A percentile compares a stretch with the other conserved stretches of the same genome.
phyloP scores from a whole-genome alignment of 768 basidiomycete species.

The Tephrocybe sp. region DNA sequence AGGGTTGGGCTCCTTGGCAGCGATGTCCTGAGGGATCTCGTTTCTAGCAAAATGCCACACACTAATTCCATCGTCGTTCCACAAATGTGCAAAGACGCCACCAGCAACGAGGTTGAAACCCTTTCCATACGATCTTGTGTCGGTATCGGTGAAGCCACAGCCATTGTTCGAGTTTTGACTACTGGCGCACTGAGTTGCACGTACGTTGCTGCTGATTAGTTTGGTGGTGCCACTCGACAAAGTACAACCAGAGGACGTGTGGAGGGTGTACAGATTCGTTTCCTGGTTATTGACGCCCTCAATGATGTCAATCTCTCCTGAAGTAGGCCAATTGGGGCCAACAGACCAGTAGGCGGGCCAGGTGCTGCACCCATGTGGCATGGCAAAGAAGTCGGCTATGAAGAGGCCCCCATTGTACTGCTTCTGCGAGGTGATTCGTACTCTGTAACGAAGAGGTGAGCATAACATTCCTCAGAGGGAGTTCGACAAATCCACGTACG shows the following conservation, averaged over 20 bases:
- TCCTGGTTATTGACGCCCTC: constrained; percentile 67
- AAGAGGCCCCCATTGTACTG: constrained; percentile 67
- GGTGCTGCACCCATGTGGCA: constrained; percentile 73
- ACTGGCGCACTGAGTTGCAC: constrained; percentile 39
- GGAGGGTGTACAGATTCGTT: constrained; percentile 66
- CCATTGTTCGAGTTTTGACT: constrained; percentile 41
- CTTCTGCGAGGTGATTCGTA: constrained; percentile 69
- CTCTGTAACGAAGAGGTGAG: constrained; percentile 34
- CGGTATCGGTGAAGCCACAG: constrained; percentile 47
- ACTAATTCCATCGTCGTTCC: constrained; percentile 51
- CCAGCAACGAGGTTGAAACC: constrained; percentile 45
- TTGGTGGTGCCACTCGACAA: constrained; percentile 26
- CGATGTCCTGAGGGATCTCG: constrained; percentile 55
- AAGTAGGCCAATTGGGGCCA: constrained; percentile 52
- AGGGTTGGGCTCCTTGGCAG: constrained; percentile 43
- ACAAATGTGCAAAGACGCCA: constrained; percentile 58
- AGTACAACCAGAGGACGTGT: constrained; percentile 48
- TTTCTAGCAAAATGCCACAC: constrained; percentile 56
- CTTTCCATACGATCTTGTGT: constrained; percentile 38
- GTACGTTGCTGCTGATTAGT: constrained; percentile 22
- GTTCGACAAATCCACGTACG: constrained; percentile 33
- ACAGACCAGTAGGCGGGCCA: constrained; percentile 57
- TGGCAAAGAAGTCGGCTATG: constrained; percentile 67
- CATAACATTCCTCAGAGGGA: background rate
- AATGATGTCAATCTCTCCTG: constrained; percentile 71